Conservation (phyloP, 768 basidiomycete species). For the Pleurotus eryngii region DNA sequence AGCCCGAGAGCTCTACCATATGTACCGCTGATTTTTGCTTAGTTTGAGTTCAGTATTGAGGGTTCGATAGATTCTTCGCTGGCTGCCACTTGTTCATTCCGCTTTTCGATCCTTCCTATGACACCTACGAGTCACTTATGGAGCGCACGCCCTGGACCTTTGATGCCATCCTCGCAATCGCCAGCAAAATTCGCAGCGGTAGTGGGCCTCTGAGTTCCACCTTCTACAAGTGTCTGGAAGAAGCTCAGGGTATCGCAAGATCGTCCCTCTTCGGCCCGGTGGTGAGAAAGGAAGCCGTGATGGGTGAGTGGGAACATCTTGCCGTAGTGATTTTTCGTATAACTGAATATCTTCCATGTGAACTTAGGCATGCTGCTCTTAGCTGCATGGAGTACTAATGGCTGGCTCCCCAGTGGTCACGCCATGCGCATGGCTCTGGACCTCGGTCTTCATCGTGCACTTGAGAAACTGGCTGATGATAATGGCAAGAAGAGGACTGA, state of each 20-base stretch:
- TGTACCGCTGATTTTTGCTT: constrained; percentile 49
- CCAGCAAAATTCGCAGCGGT: constrained; percentile 88
- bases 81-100: constrained; percentile 97
- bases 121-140: constrained; percentile 89
- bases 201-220: constrained; percentile 81
- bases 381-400: constrained; percentile 92
- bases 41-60: constrained; percentile 27
- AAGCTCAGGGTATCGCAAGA: constrained; percentile 93
- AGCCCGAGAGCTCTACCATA: constrained; percentile 88
- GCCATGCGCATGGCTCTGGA: constrained; percentile 96
- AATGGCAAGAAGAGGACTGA: constrained; percentile 54
- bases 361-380: constrained; percentile 80
- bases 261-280: constrained; percentile 92
- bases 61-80: constrained; percentile 79
- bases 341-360: background rate
- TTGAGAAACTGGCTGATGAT: constrained; percentile 86
- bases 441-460: constrained; percentile 86
- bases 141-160: constrained; percentile 96
- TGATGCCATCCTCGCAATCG: constrained; percentile 89
- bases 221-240: constrained; percentile 89
- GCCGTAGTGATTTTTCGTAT: constrained; percentile 11
- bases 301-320: constrained; percentile 49
- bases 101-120: constrained; percentile 88
- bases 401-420: constrained; percentile 93
- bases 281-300: constrained; percentile 91